Evolutionary conservation across 352 stramenopile species (phyloP).

Genomic region (Phytophthora uliginosa): DNA sequence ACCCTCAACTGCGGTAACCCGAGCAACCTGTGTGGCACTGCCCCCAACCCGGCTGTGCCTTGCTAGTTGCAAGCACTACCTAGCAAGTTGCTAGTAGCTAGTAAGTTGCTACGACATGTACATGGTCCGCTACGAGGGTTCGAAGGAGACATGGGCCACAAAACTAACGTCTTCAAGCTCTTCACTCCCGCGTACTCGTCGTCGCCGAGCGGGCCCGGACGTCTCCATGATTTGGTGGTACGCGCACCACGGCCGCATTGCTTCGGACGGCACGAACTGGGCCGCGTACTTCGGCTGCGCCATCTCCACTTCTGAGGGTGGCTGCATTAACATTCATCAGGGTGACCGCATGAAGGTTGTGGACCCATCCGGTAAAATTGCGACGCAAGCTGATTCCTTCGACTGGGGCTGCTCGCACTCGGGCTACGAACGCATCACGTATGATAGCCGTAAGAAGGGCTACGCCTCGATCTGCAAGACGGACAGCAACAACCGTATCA

Average conservation of each 20-base stretch:
- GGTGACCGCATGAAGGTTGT: slow-evolving; percentile 69
- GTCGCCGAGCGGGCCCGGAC: slow-evolving; percentile 42
- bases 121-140: slow-evolving; percentile 55
- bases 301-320: slow-evolving; percentile 53
- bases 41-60: slow-evolving; percentile 40
- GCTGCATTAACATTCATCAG: slow-evolving; percentile 74
- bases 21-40: slow-evolving; percentile 54
- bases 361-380: slow-evolving; percentile 33
- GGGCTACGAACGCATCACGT: slow-evolving; percentile 62
- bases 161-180: slow-evolving; percentile 58
- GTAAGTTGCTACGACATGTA: too few relatives aligned
- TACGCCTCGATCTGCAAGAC: slow-evolving; percentile 66
- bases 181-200: slow-evolving; percentile 56
- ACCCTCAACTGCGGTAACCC: slow-evolving; percentile 64
- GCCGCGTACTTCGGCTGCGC: slow-evolving; percentile 60
- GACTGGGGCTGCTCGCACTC: slow-evolving; percentile 68
- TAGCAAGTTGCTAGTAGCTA: too few relatives aligned
- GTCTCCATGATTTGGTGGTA: slow-evolving; percentile 76
- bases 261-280: slow-evolving; percentile 65
- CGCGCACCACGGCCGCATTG: slow-evolving; percentile 62
- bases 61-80: too few relatives aligned
- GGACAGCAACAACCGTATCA: slow-evolving; percentile 76
- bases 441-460: slow-evolving; percentile 45
- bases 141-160: slow-evolving; percentile 55
- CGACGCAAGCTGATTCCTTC: slow-evolving; percentile 50